These are phyloP conservation scores for Ziziphus jujuba DNA, from an alignment of 306 rosid species.

Conservation along the genomic window DNA sequence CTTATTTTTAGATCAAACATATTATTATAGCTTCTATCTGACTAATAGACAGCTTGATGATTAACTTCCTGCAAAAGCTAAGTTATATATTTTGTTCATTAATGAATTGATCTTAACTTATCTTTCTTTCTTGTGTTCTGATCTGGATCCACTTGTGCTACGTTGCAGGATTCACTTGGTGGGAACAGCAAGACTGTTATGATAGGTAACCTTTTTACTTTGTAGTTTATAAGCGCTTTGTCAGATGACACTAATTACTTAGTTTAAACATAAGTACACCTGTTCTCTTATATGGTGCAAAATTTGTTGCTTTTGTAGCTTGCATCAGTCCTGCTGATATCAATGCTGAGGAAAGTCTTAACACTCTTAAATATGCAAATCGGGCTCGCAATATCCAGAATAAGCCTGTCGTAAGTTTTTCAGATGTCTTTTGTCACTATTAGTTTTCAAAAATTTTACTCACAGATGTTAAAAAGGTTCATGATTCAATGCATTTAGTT, in stretches of 20 bases:
- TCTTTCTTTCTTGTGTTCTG: constrained; percentile 4
- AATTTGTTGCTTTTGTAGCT: constrained; percentile 50
- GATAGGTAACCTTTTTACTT: constrained; percentile 73
- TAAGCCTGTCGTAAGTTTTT: constrained; percentile 74
- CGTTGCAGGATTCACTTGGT: constrained; percentile 84
- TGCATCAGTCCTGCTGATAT: constrained; percentile 86
- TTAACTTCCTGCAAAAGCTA: too few species aligned
- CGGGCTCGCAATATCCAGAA: constrained; percentile 94
- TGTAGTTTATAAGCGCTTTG: constrained; percentile 6
- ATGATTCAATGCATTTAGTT: constrained; percentile 6
- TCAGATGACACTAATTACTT: not conserved
- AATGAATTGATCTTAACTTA: not conserved
- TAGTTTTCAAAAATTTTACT: constrained; percentile 8
- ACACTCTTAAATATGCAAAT: constrained; percentile 85
- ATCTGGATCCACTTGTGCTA: constrained; percentile 21
- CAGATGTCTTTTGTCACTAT: constrained; percentile 12
- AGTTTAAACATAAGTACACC: constrained; percentile 13
- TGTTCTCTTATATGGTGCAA: constrained; percentile 24
- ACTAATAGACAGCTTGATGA: not conserved
- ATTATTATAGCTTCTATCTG: not conserved
- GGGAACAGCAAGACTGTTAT: constrained; percentile 90
- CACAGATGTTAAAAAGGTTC: constrained; percentile 15
- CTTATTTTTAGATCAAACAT: not conserved
- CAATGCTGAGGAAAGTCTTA: constrained; percentile 79
- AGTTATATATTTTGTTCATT: not conserved